A percentile compares a stretch with the other conserved stretches of the same genome.
These are phyloP conservation scores for Venturia pyrina DNA, from an alignment of 2,329 filamentous ascomycete species.

Conservation along the genomic window DNA sequence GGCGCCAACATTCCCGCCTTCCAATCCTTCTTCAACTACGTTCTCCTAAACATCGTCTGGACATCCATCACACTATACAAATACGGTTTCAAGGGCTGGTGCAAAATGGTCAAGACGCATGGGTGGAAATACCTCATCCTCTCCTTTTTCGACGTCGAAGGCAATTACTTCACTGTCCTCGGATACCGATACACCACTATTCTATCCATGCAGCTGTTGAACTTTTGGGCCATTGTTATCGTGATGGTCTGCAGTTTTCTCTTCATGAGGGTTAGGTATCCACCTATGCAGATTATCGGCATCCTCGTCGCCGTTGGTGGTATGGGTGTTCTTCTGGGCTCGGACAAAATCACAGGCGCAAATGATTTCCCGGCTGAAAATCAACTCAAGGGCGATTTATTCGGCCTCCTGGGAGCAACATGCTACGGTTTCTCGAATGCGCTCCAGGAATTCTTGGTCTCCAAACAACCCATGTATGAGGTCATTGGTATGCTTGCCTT, in stretches of 20 bases:
- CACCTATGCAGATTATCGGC: constrained; percentile 70
- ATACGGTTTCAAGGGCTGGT: constrained; percentile 66
- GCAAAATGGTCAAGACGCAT: constrained; percentile 52
- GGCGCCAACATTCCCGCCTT: constrained; percentile 84
- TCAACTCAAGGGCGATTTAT: constrained; percentile 83
- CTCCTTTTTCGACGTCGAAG: constrained; percentile 86
- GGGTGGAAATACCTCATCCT: constrained; percentile 90
- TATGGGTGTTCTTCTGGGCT: constrained; percentile 76
- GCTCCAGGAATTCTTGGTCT: constrained; percentile 89
- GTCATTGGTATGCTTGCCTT: constrained; percentile 85
- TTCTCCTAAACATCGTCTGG: constrained; percentile 73
- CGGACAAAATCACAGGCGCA: constrained; percentile 71
- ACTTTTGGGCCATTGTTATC: constrained; percentile 96
- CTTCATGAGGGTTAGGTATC: constrained; percentile 81
- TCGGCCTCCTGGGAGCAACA: constrained; percentile 78
- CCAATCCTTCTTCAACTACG: constrained; percentile 92
- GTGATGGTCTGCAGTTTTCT: constrained; percentile 79
- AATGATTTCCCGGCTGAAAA: constrained; percentile 60
- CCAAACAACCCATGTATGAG: constrained; percentile 78
- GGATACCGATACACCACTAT: constrained; percentile 91
- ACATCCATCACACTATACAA: constrained; percentile 67
- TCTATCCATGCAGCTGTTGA: constrained; percentile 86
- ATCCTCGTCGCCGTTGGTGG: constrained; percentile 88
- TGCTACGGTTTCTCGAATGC: constrained; percentile 89
- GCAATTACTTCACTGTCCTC: constrained; percentile 95